Conservation (phyloP, 805 yeast genomes). For the Myxozyma neotropica region DNA sequence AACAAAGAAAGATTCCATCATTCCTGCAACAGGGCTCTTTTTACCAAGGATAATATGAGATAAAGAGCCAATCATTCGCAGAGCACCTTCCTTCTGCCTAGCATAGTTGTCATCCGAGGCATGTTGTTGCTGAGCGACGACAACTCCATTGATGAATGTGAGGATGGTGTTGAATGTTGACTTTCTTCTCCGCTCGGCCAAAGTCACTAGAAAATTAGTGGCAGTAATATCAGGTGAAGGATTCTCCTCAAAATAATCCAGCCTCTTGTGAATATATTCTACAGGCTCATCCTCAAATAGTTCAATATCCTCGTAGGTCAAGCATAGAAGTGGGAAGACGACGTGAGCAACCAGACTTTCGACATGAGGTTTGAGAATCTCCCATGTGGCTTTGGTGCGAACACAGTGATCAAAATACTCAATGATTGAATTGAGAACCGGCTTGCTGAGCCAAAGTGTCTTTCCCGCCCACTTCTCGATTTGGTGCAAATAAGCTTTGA, state of each 20-base stretch:
- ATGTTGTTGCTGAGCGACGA: constrained; percentile 38
- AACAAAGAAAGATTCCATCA: constrained; percentile 70
- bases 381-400: constrained; percentile 65
- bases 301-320: constrained; percentile 67
- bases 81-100: constrained; percentile 73
- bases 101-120: constrained; percentile 47
- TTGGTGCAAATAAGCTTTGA: constrained; percentile 63
- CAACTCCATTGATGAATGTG: constrained; percentile 57
- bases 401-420: constrained; percentile 47
- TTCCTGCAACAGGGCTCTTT: constrained; percentile 58
- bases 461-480: constrained; percentile 73
- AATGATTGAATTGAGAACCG: constrained; percentile 61
- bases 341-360: constrained; percentile 68
- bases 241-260: constrained; percentile 63
- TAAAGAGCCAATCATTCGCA: constrained; percentile 76
- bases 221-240: constrained; percentile 80
- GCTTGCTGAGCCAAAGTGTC: constrained; percentile 68
- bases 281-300: constrained; percentile 83
- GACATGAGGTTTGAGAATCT: constrained; percentile 62
- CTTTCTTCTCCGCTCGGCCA: constrained; percentile 69
- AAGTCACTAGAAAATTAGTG: constrained; percentile 65
- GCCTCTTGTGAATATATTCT: constrained; percentile 75
- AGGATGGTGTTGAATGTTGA: constrained; percentile 62
- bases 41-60: constrained; percentile 56
- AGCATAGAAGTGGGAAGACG: constrained; percentile 73